These are phyloP conservation scores for Blastobotrys arbuscula DNA, from an alignment of 1,139 yeast species.

Conservation along the genomic window DNA sequence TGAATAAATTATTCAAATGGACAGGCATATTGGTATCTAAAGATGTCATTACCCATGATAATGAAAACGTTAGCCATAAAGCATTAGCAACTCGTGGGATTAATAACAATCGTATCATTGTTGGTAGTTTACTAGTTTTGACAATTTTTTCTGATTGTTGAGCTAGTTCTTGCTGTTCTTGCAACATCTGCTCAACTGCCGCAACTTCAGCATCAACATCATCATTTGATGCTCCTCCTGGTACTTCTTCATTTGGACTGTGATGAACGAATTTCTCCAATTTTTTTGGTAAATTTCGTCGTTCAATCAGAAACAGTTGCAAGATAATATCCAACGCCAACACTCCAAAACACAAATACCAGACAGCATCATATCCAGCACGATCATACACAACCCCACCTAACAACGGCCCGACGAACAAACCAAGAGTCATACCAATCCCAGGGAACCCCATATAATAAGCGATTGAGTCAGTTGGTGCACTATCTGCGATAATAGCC, in stretches of 20 bases:
- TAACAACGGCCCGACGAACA: constrained; percentile 33
- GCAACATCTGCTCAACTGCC: neutral
- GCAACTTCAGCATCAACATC: neutral
- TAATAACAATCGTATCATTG: neutral
- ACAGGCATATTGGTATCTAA: constrained; percentile 35
- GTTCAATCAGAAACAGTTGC: constrained; percentile 33
- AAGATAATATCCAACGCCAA: constrained; percentile 31
- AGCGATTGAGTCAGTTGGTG: constrained; percentile 26
- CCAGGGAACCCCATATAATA: constrained; percentile 32
- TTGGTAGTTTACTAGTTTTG: neutral
- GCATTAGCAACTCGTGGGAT: constrained; percentile 25
- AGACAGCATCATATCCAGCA: constrained; percentile 35
- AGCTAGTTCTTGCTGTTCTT: neutral
- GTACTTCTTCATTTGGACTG: neutral
- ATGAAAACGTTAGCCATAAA: constrained; percentile 26
- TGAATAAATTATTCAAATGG: constrained; percentile 30
- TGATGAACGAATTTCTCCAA: constrained; percentile 10
- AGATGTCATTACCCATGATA: constrained; percentile 32
- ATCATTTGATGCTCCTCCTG: neutral
- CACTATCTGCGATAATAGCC: constrained; percentile 34
- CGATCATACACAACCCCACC: constrained; percentile 36
- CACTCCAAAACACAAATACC: constrained; percentile 31
- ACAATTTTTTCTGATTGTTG: too few species aligned
- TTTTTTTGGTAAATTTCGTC: constrained; percentile 10
- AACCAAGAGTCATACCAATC: constrained; percentile 31